Percentiles rank a stretch among this genome's conserved stretches.
Conservation (phyloP, 176 grass and related monocot genomes). For the Areca catechu region DNA sequence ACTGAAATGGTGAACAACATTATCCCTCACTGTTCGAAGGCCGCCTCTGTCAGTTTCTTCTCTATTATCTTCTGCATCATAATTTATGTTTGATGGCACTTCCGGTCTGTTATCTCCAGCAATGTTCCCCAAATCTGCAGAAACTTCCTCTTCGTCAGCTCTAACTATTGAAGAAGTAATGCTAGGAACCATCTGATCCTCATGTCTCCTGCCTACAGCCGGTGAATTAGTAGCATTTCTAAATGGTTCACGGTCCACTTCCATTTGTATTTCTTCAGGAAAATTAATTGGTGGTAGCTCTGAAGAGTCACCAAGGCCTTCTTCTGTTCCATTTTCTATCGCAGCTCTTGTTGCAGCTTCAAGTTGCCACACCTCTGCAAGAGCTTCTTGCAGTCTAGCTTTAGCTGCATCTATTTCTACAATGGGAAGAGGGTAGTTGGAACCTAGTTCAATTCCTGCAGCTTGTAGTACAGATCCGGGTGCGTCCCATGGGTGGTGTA, state of each 20-base stretch:
- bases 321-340: conserved; percentile 74
- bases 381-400: conserved; percentile 67
- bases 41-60: conserved; percentile 3
- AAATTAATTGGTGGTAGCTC: conserved; percentile 59
- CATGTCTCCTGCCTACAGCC: conserved; percentile 29
- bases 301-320: conserved; percentile 86
- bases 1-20: conserved; percentile 31
- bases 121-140: conserved; percentile 35
- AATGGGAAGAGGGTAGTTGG: conserved; percentile 87
- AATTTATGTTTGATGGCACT: conserved; percentile 36
- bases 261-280: conserved; percentile 63
- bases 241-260: conserved; percentile 40
- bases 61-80: conserved; percentile 19
- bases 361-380: conserved; percentile 83
- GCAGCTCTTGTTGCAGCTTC: conserved; percentile 70
- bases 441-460: conserved; percentile 84
- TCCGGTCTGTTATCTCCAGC: conserved; percentile 42
- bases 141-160: conserved; percentile 55
- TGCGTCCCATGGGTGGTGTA: conserved; percentile 94
- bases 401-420: conserved; percentile 77
- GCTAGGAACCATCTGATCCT: conserved; percentile 88
- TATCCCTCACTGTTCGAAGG: conserved; percentile 15
- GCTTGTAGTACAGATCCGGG: conserved; percentile 73
- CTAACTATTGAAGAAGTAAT: conserved; percentile 69
- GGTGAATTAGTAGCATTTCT: conserved; percentile 21